A percentile compares a stretch with the other conserved stretches of the same genome.
Evolutionary conservation across 768 basidiomycete genomes (phyloP).

Genomic region (Cystofilobasidium macerans): DNA sequence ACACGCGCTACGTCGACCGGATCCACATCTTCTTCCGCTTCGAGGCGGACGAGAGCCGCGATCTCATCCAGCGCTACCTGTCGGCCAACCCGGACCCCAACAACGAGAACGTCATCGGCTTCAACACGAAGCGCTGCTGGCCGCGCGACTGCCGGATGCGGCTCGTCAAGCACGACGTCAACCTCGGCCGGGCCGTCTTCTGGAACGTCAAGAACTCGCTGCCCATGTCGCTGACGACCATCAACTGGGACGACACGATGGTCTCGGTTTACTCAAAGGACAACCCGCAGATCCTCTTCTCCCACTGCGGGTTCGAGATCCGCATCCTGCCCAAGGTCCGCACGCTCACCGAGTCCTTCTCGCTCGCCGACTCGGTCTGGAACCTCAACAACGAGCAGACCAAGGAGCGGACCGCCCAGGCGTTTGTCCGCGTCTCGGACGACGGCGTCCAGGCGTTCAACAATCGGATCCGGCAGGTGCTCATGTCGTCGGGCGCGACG

Average conservation of each 20-base stretch:
- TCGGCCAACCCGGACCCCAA: constrained; percentile 94
- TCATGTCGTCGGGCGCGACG: constrained; percentile 97
- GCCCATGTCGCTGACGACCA: constrained; percentile 89
- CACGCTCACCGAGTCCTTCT: constrained; percentile 93
- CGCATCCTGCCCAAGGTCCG: constrained; percentile 94
- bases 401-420: constrained; percentile 94
- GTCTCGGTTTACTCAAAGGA: constrained; percentile 95
- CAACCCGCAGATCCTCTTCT: constrained; percentile 93
- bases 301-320: constrained; percentile 98
- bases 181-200: constrained; percentile 92
- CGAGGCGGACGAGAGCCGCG: constrained; percentile 90
- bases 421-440: constrained; percentile 94
- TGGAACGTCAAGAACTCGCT: constrained; percentile 99
- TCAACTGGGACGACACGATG: constrained; percentile 70
- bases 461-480: constrained; percentile 79
- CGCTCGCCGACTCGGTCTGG: constrained; percentile 49
- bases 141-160: constrained; percentile 98
- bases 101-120: constrained; percentile 97
- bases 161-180: constrained; percentile 98
- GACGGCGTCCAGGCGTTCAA: constrained; percentile 94
- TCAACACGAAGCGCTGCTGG: constrained; percentile 99
- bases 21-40: constrained; percentile 96
- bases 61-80: constrained; percentile 94
- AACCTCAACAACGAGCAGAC: constrained; percentile 93
- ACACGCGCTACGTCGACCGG: constrained; percentile 91